Evolutionary conservation across 805 yeast species (phyloP), one percentile per base, ranked within the genome.

Genomic region (Monosporozyma yasuniensis): DNA sequence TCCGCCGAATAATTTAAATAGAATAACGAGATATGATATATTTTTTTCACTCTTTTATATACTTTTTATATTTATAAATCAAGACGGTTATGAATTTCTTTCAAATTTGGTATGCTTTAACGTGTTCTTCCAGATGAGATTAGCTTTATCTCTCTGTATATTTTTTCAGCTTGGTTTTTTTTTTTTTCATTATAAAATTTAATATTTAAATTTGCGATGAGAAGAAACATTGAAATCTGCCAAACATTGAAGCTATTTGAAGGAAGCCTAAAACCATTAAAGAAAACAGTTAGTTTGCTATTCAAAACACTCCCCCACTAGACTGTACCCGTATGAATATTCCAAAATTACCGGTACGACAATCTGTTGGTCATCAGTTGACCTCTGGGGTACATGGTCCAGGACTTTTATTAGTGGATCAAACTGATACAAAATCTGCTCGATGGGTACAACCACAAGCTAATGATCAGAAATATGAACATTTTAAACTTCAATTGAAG

Each of bases 1-100:
- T 53, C 65, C 23, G 44, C 46, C 27, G 47, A 25, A 25, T 39
- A 39, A 39, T 10, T 18, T 37, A 37, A 37, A 18, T 39, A 39
- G 21, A 39, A 39, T 39, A 21, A 37, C 12, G 37, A 27, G 23
- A 43, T 32, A 25, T 12, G 8, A 27, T 23, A 43, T 14, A 25
- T 14, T 34, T 34, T 34, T 34, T 18, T 14, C 10, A 25, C 34
- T 30, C 12, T 30, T 30, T 30, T 11, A 11, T 30, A 19, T 43
- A 18, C n/a, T 18, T 38, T 16, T 18, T 32, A 32, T 14, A 32
- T 27, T 28, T 48, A 48, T 35, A 35, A 14, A 22, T 5, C 19
- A 19, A 27, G 25, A 21, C n/a, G 34, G 34, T 30, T 7, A 30
- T 12, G 14, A n/a, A 27, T 30, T 27, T 3, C 5, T 12, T 7